Conservation (phyloP, 345 rosid species). For the Psidium friedrichsthalianum region DNA sequence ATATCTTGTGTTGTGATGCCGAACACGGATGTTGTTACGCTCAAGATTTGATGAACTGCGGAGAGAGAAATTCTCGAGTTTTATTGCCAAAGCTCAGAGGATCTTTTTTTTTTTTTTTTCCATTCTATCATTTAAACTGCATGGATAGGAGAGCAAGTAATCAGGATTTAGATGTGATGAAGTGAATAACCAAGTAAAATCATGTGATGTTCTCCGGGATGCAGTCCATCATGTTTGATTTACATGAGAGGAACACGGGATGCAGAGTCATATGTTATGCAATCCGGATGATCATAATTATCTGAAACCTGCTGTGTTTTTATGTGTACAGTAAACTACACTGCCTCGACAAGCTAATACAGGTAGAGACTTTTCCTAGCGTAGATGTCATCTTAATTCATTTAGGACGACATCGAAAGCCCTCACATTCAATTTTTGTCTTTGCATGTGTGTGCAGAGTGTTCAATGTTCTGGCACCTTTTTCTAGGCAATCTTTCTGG, state of each 20-base stretch:
- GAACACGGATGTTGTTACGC: neutral
- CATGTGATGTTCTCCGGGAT: neutral
- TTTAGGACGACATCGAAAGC: neutral
- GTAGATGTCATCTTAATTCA: neutral
- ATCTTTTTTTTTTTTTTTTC: neutral
- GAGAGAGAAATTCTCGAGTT: neutral
- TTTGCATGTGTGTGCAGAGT: too few relatives aligned
- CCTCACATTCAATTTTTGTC: neutral
- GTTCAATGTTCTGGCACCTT: too few relatives aligned
- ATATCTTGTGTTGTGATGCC: neutral
- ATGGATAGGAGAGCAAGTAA: neutral
- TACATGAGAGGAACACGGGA: neutral
- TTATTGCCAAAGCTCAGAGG: neutral
- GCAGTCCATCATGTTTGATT: neutral
- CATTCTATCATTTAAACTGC: neutral
- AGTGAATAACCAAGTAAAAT: neutral
- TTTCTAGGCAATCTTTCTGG: too few relatives aligned
- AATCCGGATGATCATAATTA: neutral
- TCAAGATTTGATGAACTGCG: neutral
- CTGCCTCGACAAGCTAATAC: neutral
- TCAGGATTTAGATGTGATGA: neutral
- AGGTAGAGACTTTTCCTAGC: neutral
- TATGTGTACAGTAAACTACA: neutral
- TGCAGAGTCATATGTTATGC: neutral
- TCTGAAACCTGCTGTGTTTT: neutral